phyloP scores from a whole-genome alignment of 495 filamentous ascomycete genomes.

The Xylaria cubensis region DNA sequence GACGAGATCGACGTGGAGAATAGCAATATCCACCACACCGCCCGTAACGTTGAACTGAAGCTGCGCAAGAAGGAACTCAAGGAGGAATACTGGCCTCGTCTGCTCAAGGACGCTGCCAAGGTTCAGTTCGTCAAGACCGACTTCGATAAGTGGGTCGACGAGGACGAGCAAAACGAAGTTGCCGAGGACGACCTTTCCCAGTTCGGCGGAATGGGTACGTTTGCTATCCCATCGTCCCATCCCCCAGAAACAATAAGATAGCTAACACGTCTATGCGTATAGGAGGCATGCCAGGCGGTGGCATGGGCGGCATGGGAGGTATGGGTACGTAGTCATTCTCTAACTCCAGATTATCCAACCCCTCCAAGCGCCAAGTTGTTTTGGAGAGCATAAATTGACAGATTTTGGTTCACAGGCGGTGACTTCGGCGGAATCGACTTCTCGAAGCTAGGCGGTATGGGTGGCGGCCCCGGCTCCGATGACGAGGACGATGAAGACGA shows the following conservation, averaged over 20 bases:
- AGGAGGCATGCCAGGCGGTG: conserved; percentile 53
- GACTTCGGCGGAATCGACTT: conserved; percentile 82
- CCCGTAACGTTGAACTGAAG: conserved; percentile 84
- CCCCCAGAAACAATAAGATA: conserved; percentile 19
- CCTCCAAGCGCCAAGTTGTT: not conserved
- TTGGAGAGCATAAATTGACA: not conserved
- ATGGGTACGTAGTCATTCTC: conserved; percentile 56
- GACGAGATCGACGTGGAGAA: conserved; percentile 85
- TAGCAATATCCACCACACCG: conserved; percentile 82
- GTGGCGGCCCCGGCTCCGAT: conserved; percentile 60
- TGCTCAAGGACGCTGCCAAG: conserved; percentile 88
- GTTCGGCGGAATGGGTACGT: conserved; percentile 63
- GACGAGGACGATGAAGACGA: conserved; percentile 64
- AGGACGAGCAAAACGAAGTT: conserved; percentile 95
- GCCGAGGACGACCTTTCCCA: conserved; percentile 84
- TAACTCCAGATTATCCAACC: not conserved
- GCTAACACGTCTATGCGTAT: conserved; percentile 29
- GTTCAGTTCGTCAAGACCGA: conserved; percentile 97
- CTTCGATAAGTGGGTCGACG: conserved; percentile 99
- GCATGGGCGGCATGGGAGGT: conserved; percentile 57
- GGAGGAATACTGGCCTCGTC: conserved; percentile 90
- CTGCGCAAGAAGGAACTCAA: conserved; percentile 96
- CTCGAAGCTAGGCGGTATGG: conserved; percentile 82
- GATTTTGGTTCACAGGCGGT: conserved; percentile 42
- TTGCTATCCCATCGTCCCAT: conserved; percentile 15